Percentiles rank a stretch among this genome's conserved stretches.
phyloP scores from a whole-genome alignment of 768 basidiomycete species.

The Termitomyces sp. region DNA sequence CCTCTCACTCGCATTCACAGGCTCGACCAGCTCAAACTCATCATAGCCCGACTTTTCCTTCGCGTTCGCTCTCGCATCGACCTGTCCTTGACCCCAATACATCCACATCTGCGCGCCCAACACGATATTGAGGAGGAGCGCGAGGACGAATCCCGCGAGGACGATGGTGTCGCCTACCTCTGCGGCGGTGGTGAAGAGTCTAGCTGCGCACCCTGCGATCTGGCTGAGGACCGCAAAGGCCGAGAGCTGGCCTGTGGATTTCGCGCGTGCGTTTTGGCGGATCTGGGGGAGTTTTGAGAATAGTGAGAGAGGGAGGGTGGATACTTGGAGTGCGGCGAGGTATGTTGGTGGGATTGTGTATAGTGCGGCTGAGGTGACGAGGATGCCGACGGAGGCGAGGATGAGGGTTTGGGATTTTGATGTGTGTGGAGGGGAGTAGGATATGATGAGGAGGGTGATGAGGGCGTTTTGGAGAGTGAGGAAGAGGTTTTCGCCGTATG shows the following conservation, averaged over 20 bases:
- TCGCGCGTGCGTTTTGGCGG: constrained; percentile 63
- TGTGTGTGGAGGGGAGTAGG: constrained; percentile 43
- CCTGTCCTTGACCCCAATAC: constrained; percentile 64
- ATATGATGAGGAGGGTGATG: constrained; percentile 85
- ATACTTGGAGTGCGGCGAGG: constrained; percentile 70
- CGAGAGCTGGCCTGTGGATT: constrained; percentile 90
- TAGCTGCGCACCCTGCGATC: constrained; percentile 82
- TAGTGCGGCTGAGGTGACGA: constrained; percentile 30
- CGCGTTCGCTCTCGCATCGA: constrained; percentile 14
- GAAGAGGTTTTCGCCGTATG: constrained; percentile 97
- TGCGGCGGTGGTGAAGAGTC: constrained; percentile 88
- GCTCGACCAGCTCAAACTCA: constrained; percentile 11
- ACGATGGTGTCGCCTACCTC: constrained; percentile 85
- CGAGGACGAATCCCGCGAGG: constrained; percentile 77
- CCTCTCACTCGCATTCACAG: constrained; percentile 6
- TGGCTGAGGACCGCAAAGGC: constrained; percentile 89
- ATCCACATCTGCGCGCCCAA: constrained; percentile 79
- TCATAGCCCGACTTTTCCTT: constrained; percentile 5
- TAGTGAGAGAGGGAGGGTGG: constrained; percentile 86
- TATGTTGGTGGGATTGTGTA: constrained; percentile 38
- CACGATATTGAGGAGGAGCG: constrained; percentile 77
- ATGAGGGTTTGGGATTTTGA: constrained; percentile 19
- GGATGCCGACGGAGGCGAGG: constrained; percentile 22
- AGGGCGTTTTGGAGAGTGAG: constrained; percentile 82
- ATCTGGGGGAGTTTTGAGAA: constrained; percentile 96